Conservation (phyloP, 345 rosid species). For the Salix caprea region DNA sequence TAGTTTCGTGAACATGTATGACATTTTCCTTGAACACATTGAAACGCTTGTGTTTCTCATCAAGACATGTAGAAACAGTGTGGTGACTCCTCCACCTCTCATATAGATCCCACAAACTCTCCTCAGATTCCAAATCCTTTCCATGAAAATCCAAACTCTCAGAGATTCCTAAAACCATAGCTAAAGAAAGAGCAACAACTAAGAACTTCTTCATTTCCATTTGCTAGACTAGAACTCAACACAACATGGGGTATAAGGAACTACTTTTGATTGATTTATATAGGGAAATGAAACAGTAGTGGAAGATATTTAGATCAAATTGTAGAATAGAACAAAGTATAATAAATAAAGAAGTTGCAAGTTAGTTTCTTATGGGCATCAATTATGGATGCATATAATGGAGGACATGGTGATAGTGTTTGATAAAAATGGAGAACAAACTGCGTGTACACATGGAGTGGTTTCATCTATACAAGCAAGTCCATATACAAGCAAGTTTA, state of each 20-base stretch:
- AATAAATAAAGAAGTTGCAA: slow-evolving; percentile 36
- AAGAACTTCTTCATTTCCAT: slow-evolving; percentile 27
- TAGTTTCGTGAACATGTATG: slow-evolving; percentile 61
- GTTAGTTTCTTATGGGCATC: slow-evolving; percentile 46
- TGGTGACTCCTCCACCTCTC: slow-evolving; percentile 91
- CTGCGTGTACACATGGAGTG: neutral
- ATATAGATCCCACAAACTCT: slow-evolving; percentile 66
- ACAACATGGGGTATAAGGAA: slow-evolving; percentile 1
- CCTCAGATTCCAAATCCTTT: slow-evolving; percentile 58
- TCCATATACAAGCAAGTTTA: neutral
- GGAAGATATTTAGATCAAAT: neutral
- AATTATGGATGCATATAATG: slow-evolving; percentile 13
- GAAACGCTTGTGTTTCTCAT: slow-evolving; percentile 61
- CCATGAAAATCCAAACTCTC: slow-evolving; percentile 64
- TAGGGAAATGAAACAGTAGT: slow-evolving; percentile 12
- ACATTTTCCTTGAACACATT: slow-evolving; percentile 78
- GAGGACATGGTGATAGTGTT: slow-evolving; percentile 10
- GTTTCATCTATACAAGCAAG: slow-evolving; percentile 1
- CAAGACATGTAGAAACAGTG: slow-evolving; percentile 55
- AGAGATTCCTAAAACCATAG: slow-evolving; percentile 38
- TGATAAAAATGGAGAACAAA: slow-evolving; percentile 14
- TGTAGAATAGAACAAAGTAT: slow-evolving; percentile 8
- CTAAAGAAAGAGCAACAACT: slow-evolving; percentile 34
- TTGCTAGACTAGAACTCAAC: neutral
- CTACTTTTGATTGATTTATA: slow-evolving; percentile 18